These are phyloP conservation scores for Amanita inopinata DNA, from an alignment of 768 basidiomycete species.

Conservation along the genomic window DNA sequence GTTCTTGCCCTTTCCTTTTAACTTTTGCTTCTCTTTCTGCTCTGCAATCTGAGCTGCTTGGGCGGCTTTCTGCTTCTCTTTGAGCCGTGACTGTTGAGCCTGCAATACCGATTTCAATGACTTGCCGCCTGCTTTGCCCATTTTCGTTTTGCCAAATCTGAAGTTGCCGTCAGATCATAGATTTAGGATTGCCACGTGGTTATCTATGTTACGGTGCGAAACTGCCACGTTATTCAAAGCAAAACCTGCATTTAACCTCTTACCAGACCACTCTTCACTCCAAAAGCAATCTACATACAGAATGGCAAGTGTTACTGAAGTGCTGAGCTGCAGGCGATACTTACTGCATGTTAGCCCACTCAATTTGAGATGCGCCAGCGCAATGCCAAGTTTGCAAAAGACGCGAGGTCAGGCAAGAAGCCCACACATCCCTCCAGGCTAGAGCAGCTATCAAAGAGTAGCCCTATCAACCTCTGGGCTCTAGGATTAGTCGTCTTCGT, in stretches of 20 bases:
- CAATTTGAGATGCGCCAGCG: conserved; percentile 75
- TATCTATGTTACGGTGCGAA: not conserved
- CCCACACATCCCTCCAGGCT: conserved; percentile 63
- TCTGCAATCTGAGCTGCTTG: conserved; percentile 40
- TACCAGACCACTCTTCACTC: conserved; percentile 12
- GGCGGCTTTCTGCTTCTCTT: conserved; percentile 51
- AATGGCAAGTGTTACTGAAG: conserved; percentile 19
- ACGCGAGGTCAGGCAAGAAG: conserved; percentile 67
- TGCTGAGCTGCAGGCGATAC: not conserved
- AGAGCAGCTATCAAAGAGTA: conserved; percentile 60
- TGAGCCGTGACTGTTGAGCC: conserved; percentile 59
- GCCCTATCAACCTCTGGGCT: conserved; percentile 69
- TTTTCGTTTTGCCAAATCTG: conserved; percentile 9
- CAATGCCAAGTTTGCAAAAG: conserved; percentile 73
- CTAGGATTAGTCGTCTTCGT: conserved; percentile 69
- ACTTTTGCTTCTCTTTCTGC: conserved; percentile 26
- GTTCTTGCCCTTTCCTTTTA: too few species aligned
- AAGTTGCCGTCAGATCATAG: not conserved
- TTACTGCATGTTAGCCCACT: conserved; percentile 58
- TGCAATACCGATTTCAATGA: conserved; percentile 55
- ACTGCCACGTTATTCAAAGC: conserved; percentile 8
- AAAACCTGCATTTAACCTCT: conserved; percentile 10
- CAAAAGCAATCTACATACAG: conserved; percentile 12
- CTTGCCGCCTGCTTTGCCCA: conserved; percentile 44
- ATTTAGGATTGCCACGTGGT: not conserved